These are phyloP conservation scores for Globisporangium mamillatum DNA, from an alignment of 352 stramenopile genomes.

Conservation along the genomic window DNA sequence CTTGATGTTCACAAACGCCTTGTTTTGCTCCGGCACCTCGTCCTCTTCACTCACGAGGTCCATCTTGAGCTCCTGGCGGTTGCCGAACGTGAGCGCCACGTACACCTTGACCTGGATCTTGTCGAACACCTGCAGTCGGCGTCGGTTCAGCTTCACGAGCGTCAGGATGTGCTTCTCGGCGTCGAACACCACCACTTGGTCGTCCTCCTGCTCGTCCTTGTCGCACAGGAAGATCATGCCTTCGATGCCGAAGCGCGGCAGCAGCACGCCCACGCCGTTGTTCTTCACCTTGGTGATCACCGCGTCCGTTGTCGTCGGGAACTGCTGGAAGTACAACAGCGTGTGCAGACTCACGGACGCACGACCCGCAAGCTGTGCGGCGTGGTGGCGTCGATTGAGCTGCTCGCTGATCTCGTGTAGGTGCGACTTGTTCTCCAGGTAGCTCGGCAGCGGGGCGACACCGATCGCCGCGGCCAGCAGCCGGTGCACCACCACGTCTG, in stretches of 20 bases:
- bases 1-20: slow-evolving; percentile 9
- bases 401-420: slow-evolving; percentile 96
- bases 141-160: slow-evolving; percentile 47
- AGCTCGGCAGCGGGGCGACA: slow-evolving; percentile 92
- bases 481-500: slow-evolving; percentile 98
- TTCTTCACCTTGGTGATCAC: slow-evolving; percentile 96
- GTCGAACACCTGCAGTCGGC: slow-evolving; percentile 76
- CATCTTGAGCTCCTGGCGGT: slow-evolving; percentile 84
- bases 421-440: slow-evolving; percentile 92
- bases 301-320: slow-evolving; percentile 78
- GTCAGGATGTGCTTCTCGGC: slow-evolving; percentile 53
- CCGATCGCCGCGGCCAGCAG: slow-evolving; percentile 96
- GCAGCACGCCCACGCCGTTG: slow-evolving; percentile 93
- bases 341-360: slow-evolving; percentile 97
- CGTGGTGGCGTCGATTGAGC: slow-evolving; percentile 96
- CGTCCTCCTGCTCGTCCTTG: slow-evolving; percentile 60
- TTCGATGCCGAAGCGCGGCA: slow-evolving; percentile 99
- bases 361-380: slow-evolving; percentile 95
- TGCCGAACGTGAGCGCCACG: slow-evolving; percentile 72
- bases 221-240: slow-evolving; percentile 90
- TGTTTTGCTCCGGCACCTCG: slow-evolving; percentile 19
- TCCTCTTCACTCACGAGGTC: slow-evolving; percentile 56
- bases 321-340: slow-evolving; percentile 95
- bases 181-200: slow-evolving; percentile 57
- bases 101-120: slow-evolving; percentile 78